A percentile compares a stretch with the other conserved stretches of the same genome.
Evolutionary conservation across 1,139 yeast genomes (phyloP).

Genomic region (Saccharomycopsis hybrid): DNA sequence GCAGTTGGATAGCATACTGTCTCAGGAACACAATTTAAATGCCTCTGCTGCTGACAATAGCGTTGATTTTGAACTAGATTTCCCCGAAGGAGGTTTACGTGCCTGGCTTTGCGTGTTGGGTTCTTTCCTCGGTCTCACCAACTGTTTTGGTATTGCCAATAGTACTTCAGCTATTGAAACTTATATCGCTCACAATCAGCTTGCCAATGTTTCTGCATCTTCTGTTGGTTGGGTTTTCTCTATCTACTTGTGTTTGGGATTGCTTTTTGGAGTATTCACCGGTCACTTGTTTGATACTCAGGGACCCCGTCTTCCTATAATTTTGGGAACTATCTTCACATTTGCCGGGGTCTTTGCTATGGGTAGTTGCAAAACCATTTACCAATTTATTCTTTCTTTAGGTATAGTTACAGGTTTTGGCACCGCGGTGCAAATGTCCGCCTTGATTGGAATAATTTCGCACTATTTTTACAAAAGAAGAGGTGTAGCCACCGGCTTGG

Average conservation of each 20-base stretch:
- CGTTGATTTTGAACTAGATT: constrained; percentile 9
- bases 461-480: constrained; percentile 52
- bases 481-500: constrained; percentile 50
- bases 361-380: constrained; percentile 42
- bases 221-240: constrained; percentile 70
- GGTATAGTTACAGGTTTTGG: constrained; percentile 50
- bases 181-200: constrained; percentile 52
- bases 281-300: constrained; percentile 47
- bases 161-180: constrained; percentile 67
- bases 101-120: constrained; percentile 44
- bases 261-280: constrained; percentile 51
- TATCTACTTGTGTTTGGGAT: constrained; percentile 50
- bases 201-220: constrained; percentile 41
- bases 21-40: too few relatives aligned
- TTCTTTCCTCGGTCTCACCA: constrained; percentile 54
- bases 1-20: too few relatives aligned
- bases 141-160: constrained; percentile 61
- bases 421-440: constrained; percentile 49
- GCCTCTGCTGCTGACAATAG: too few relatives aligned
- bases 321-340: constrained; percentile 38
- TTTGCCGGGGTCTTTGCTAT: constrained; percentile 45
- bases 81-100: constrained; percentile 19
- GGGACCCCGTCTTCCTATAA: constrained; percentile 41
- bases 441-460: constrained; percentile 50
- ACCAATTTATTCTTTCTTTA: constrained; percentile 51